Evolutionary conservation across 164 flowering plant genomes (phyloP).

Genomic region (Chimonanthus praecox): DNA sequence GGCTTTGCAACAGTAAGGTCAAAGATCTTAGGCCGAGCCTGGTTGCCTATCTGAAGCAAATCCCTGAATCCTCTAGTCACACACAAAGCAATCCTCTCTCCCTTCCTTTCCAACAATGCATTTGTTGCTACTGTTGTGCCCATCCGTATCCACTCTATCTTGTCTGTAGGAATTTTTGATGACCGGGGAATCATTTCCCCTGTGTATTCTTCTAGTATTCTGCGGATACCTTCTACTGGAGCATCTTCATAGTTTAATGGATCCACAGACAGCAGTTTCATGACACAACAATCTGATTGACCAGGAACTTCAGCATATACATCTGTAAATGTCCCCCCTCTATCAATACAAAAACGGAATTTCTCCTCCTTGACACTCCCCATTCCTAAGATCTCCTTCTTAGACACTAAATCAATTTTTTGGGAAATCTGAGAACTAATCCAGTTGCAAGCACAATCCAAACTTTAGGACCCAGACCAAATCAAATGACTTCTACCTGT

Average conservation of each 20-base stretch:
- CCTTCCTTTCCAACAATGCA: constrained; percentile 91
- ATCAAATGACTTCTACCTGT: neutral
- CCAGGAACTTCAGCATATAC: constrained; percentile 94
- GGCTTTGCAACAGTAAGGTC: constrained; percentile 86
- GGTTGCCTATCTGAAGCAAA: constrained; percentile 89
- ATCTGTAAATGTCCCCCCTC: constrained; percentile 99
- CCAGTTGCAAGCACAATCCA: neutral
- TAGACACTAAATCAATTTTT: neutral
- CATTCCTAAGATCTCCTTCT: constrained; percentile 22
- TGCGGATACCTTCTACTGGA: constrained; percentile 89
- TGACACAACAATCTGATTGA: constrained; percentile 50
- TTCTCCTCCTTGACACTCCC: constrained; percentile 39
- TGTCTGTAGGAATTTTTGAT: constrained; percentile 78
- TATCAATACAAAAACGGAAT: constrained; percentile 71
- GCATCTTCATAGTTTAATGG: constrained; percentile 97
- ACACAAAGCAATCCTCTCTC: constrained; percentile 90
- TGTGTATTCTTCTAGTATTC: constrained; percentile 75
- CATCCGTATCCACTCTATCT: constrained; percentile 95
- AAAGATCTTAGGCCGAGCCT: constrained; percentile 92
- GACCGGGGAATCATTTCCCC: constrained; percentile 68
- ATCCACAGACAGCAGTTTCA: constrained; percentile 91
- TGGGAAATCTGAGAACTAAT: neutral
- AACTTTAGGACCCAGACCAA: neutral
- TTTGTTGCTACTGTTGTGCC: constrained; percentile 98
- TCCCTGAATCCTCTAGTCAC: constrained; percentile 89